Base-by-base conservation (phyloP, 371 early-diverging fungal genomes). In the Mortierella sp. region DNA sequence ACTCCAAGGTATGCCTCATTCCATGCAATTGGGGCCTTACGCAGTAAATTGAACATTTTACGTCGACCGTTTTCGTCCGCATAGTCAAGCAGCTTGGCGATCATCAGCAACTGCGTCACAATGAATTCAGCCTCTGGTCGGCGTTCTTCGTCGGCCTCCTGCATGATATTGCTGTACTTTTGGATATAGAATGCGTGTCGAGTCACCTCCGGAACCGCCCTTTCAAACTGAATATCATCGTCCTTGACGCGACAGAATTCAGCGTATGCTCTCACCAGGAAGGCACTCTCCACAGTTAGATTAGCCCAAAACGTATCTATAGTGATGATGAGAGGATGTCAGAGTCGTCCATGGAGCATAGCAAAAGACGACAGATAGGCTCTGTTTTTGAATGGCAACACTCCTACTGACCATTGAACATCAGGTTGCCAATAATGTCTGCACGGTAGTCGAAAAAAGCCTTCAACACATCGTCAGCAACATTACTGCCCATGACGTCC, bases 51-150 rank as follows among this genome's bases (percentile, higher is more conserved):
- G 78, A 91, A 88, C 87, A 96, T 89, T 62, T 90, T 85, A 31
- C 93, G 84, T 45, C 96, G 82, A 5, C 95, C 95, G 44, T 91
- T 86, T 84, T 96, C 96, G 70, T 96, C 96, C 29, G 90, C 88
- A 65, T 93, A 95, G 54, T 96, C 94, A 6, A 91, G 80, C n/a
- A 85, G 79, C 53, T 84, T 84, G 34, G 91, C 90, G 41, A 93
- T 89, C 55, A 91, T 85, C 53, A 95, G 80, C 44, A 94, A 77
- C 73, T 94, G 94, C 28, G 82, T 82, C 14, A 93, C 82, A 41
- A 94, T 88, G 67, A 92, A 96, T 64, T 90, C 92, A 22, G 87
- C 86, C 3, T 85, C 86, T 22, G 86, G 83, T 12, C 81, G 78
- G 45, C 88, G 88, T 14, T 91, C 85, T 21, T 88, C 85, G n/a